These are phyloP conservation scores for Kockovaella imperatae DNA, from an alignment of 768 basidiomycete species.

Conservation along the genomic window DNA sequence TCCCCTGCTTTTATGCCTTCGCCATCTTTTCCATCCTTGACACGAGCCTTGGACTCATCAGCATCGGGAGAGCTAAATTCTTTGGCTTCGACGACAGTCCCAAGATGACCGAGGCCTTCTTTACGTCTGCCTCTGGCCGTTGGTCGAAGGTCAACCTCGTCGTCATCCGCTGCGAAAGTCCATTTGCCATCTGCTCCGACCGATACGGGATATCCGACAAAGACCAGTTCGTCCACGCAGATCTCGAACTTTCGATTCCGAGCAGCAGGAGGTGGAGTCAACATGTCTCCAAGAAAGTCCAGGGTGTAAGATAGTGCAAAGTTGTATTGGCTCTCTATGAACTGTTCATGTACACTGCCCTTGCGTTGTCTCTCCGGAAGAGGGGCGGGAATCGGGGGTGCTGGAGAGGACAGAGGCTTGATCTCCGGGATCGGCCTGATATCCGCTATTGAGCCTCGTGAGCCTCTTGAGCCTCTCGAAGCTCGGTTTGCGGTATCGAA, in stretches of 20 bases:
- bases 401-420: too few relatives aligned
- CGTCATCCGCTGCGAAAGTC: slow-evolving; percentile 48
- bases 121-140: slow-evolving; percentile 13
- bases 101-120: slow-evolving; percentile 5
- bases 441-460: too few relatives aligned
- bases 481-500: too few relatives aligned
- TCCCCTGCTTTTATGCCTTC: slow-evolving; percentile 4
- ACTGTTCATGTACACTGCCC: slow-evolving; percentile 8
- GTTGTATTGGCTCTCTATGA: slow-evolving; percentile 40
- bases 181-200: slow-evolving; percentile 64
- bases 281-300: slow-evolving; percentile 69
- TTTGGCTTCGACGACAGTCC: slow-evolving; percentile 19
- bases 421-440: too few relatives aligned
- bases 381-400: too few relatives aligned
- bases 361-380: too few relatives aligned
- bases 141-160: slow-evolving; percentile 21
- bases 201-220: slow-evolving; percentile 90
- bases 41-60: not conserved
- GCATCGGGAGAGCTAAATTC: slow-evolving; percentile 2
- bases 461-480: too few relatives aligned
- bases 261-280: slow-evolving; percentile 67
- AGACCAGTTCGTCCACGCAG: slow-evolving; percentile 79
- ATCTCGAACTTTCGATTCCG: slow-evolving; percentile 95
- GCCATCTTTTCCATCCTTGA: not conserved
- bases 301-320: slow-evolving; percentile 67